Evolutionary conservation across 306 rosid genomes (phyloP), one percentile per base, ranked within the genome.

Genomic region (Lablab purpureus): DNA sequence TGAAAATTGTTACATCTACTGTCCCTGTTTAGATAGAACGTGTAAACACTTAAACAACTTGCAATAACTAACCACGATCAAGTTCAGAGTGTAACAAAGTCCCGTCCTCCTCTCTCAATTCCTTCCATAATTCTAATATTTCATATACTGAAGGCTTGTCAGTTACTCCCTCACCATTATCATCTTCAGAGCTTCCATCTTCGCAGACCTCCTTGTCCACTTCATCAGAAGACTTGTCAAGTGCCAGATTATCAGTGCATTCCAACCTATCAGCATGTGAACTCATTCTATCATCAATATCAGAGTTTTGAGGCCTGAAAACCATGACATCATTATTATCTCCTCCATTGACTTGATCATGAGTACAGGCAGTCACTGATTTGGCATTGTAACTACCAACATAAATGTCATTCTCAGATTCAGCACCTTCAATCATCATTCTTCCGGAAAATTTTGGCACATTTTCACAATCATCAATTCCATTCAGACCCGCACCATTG

Each of bases 121-220:
- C 93, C 79, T 92, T 90, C 98, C 98, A 92, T 21, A 64, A 79
- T 73, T 87, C 82, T 82, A 93, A 83, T 81, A 90, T 91, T 82
- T 95, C 96, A 74, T 68, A 32, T 32, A 90, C 93, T 0, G 94
- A 79, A 54, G 97, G 97, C 43, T 75, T 77, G 40, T 81, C 83
- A 23, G 28, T 67, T 84, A 79, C 83, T 60, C 51, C 62, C 49
- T 81, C 92, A 69, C 52, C 85, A 22, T 22, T 84, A 50, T 71
- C 84, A 50, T 84, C 91, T 60, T 76, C 75, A 18, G 75, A 52
- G 68, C 82, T 32, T 84, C 72, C 89, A 72, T 68, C 81, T 45
- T 81, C 86, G 34, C 77, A 82, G 56, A 64, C 76, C 75, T 75
- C 84, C 52, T 75, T 62, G 37, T 59, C 47, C 18, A 43, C 62